Evolutionary conservation across 139 green algal species (phyloP), one percentile per base, ranked within the genome.

Genomic region (Chlamydomonas eustigma): DNA sequence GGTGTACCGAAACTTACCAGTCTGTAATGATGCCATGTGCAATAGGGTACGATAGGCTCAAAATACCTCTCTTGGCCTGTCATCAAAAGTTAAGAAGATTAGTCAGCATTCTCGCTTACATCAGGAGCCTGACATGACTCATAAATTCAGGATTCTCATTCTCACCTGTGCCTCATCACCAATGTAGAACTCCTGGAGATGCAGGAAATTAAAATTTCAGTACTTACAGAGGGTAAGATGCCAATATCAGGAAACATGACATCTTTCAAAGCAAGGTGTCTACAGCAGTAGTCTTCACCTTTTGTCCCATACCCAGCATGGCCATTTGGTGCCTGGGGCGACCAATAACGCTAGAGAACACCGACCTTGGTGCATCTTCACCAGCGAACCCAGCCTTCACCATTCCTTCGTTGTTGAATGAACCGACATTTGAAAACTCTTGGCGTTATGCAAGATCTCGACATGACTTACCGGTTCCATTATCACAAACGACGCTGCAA

Each of bases 1-100:
- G n/a, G n/a, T n/a, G n/a, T 69, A 73, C 18, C 92, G 97, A 97
- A 83, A 97, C 94, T 70, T 97, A 92, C 94, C 94, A 98, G 87
- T 98, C 94, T 37, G 89, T 97, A 39, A 98, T 94, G 37, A 98
- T 94, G 64, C 92, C 92, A 74, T 97, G 91, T 70, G 91, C 88
- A 51, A 98, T 97, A 51, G 94, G 94, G 78, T 98, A 96, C 76
- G 94, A 95, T 34, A 98, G 82, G 12, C 88, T 84, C 24, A 98
- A 87, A 52, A 98, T 97, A 71, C 94, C 94, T 34, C 94, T 83
- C 89, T 97, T 98, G 71, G 88, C 90, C 83, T 98, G 92, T 2
- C n/a, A n/a, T n/a, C n/a, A n/a, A n/a, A n/a, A n/a, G n/a, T n/a
- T n/a, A n/a, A n/a, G n/a, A n/a, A n/a, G n/a, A n/a, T n/a, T n/a